Percentiles rank a stretch among this genome's conserved stretches.
Conservation (phyloP, 169 alveolate genomes). For the Besnoitia besnoiti region DNA sequence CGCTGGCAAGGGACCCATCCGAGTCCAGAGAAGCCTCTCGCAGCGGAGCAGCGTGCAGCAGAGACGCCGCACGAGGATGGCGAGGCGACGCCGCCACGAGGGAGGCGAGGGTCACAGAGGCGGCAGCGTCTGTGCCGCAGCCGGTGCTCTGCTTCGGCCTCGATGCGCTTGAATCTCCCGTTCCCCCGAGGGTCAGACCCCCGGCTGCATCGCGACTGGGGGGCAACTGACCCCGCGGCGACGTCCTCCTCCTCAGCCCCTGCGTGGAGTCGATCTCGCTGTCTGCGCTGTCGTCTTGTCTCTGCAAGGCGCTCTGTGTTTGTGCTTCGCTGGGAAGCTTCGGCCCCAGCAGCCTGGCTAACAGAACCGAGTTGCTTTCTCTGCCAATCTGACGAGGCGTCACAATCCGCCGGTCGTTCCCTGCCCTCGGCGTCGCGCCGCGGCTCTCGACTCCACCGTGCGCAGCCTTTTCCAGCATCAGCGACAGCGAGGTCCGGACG, state of each 20-base stretch:
- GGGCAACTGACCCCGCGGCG: too few species aligned
- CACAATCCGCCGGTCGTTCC: not conserved
- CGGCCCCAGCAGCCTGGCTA: not conserved
- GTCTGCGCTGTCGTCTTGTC: too few species aligned
- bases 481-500: not conserved
- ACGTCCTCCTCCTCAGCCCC: too few species aligned
- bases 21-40: not conserved
- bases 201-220: too few species aligned
- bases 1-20: too few species aligned
- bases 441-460: too few species aligned
- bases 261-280: too few species aligned
- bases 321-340: too few species aligned
- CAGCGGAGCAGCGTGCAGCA: not conserved
- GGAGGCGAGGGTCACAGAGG: not conserved
- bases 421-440: not conserved
- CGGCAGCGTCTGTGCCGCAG: not conserved
- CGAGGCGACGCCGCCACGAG: not conserved
- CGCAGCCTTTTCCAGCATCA: not conserved
- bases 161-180: too few species aligned
- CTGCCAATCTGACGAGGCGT: not conserved
- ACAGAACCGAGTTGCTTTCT: not conserved
- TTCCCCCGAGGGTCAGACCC: too few species aligned
- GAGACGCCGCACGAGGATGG: not conserved
- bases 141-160: not conserved
- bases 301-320: too few species aligned